Evolutionary conservation across 345 rosid genomes (phyloP).

Genomic region (Eucalyptus lansdowneana): DNA sequence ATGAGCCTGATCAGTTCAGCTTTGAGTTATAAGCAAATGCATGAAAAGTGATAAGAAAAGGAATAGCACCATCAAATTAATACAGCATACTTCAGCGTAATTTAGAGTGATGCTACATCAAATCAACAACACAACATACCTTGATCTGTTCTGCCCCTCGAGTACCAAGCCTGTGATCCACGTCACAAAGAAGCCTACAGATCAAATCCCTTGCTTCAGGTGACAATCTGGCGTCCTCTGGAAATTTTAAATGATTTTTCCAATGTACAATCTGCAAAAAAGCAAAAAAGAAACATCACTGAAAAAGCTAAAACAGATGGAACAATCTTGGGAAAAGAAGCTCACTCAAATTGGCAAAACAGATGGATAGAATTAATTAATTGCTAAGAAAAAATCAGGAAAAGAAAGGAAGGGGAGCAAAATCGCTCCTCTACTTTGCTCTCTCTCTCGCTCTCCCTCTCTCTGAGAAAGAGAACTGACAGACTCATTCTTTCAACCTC

Average conservation of each 20-base stretch:
- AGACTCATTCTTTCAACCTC: background rate
- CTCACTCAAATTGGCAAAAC: background rate
- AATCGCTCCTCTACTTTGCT: background rate
- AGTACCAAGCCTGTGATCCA: slow-evolving; percentile 80
- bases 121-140: slow-evolving; percentile 16
- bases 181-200: slow-evolving; percentile 71
- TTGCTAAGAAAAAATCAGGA: background rate
- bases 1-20: slow-evolving; percentile 42
- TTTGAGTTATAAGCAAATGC: background rate
- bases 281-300: background rate
- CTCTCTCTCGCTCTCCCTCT: background rate
- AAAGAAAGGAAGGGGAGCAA: background rate
- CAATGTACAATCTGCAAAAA: slow-evolving; percentile 70
- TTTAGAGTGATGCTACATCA: background rate
- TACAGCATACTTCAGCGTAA: background rate
- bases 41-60: background rate
- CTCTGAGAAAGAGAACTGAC: background rate
- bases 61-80: background rate
- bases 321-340: background rate
- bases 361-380: background rate
- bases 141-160: slow-evolving; percentile 56
- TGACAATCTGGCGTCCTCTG: slow-evolving; percentile 75
- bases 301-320: background rate
- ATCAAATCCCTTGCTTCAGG: slow-evolving; percentile 80
- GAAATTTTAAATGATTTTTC: slow-evolving; percentile 71